Percentiles rank a stretch among this genome's conserved stretches.
These are phyloP conservation scores for Hypoxylon crocopeplum DNA, from an alignment of 495 filamentous ascomycete genomes.

Conservation along the genomic window DNA sequence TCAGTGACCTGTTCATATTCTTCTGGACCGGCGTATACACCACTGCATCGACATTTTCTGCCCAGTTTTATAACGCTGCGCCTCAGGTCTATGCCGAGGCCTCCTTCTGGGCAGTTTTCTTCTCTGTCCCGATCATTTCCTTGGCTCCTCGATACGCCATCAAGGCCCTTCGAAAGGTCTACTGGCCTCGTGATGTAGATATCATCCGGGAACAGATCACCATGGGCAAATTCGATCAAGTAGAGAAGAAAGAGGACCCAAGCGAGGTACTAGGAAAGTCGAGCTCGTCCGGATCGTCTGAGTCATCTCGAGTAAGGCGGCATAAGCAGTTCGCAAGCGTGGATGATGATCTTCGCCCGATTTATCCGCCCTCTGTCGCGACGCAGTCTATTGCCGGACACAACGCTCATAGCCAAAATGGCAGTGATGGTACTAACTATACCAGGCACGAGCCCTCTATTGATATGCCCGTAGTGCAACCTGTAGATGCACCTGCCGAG, in stretches of 20 bases:
- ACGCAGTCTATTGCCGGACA: conserved; percentile 72
- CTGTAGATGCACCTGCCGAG: conserved; percentile 43
- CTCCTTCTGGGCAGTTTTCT: conserved; percentile 83
- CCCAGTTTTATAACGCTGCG: conserved; percentile 77
- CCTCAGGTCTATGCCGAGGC: conserved; percentile 78
- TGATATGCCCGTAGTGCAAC: conserved; percentile 39
- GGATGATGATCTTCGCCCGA: conserved; percentile 84
- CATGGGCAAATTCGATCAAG: conserved; percentile 77
- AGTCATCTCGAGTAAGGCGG: conserved; percentile 62
- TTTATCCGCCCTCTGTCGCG: conserved; percentile 87
- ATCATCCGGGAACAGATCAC: conserved; percentile 93
- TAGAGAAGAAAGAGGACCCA: conserved; percentile 50
- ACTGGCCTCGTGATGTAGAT: conserved; percentile 90
- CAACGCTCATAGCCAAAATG: conserved; percentile 84
- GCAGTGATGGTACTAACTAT: conserved; percentile 93
- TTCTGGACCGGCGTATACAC: conserved; percentile 97
- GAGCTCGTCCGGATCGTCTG: conserved; percentile 51
- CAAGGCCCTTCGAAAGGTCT: conserved; percentile 91
- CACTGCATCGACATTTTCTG: conserved; percentile 65
- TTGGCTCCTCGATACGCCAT: conserved; percentile 83
- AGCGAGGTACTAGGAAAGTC: conserved; percentile 33
- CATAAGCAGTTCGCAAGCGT: conserved; percentile 64
- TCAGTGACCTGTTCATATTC: conserved; percentile 89
- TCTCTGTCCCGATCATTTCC: conserved; percentile 77
- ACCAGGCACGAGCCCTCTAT: conserved; percentile 69